Evolutionary conservation across 495 filamentous ascomycete species (phyloP).

Genomic region (Penicillium egyptiacum): DNA sequence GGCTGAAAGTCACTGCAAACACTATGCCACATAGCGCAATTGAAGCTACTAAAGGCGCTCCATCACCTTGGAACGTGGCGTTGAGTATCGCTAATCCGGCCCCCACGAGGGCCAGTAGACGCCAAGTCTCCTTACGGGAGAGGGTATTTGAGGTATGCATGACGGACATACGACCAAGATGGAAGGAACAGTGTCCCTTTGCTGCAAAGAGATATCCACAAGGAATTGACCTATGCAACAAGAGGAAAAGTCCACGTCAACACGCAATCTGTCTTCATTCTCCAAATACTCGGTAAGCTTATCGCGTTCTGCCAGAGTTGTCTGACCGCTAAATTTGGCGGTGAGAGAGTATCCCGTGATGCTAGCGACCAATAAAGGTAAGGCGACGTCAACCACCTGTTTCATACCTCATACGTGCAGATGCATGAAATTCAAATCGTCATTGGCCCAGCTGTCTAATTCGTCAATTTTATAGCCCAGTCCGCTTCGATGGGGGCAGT

Average conservation of each 20-base stretch:
- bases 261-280: slow-evolving; percentile 39
- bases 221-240: slow-evolving; percentile 12
- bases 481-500: slow-evolving; percentile 25
- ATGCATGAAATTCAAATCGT: slow-evolving; percentile 22
- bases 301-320: slow-evolving; percentile 33
- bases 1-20: slow-evolving; percentile 73
- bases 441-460: slow-evolving; percentile 26
- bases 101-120: slow-evolving; percentile 65
- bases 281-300: slow-evolving; percentile 25
- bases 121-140: slow-evolving; percentile 65
- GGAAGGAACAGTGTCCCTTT: background rate
- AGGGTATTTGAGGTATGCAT: slow-evolving; percentile 53
- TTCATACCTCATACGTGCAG: slow-evolving; percentile 31
- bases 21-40: slow-evolving; percentile 82
- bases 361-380: slow-evolving; percentile 23
- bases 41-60: slow-evolving; percentile 85
- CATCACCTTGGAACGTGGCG: slow-evolving; percentile 82
- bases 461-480: slow-evolving; percentile 11
- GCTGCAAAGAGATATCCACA: background rate
- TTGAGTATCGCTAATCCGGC: slow-evolving; percentile 71
- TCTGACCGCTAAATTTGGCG: slow-evolving; percentile 29
- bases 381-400: slow-evolving; percentile 29
- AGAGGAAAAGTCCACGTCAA: slow-evolving; percentile 14
- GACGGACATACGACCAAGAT: slow-evolving; percentile 5
- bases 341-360: slow-evolving; percentile 24